Evolutionary conservation across 2,329 filamentous ascomycete genomes (phyloP), one percentile per base, ranked within the genome.

Genomic region (Zymoseptoria tritici): DNA sequence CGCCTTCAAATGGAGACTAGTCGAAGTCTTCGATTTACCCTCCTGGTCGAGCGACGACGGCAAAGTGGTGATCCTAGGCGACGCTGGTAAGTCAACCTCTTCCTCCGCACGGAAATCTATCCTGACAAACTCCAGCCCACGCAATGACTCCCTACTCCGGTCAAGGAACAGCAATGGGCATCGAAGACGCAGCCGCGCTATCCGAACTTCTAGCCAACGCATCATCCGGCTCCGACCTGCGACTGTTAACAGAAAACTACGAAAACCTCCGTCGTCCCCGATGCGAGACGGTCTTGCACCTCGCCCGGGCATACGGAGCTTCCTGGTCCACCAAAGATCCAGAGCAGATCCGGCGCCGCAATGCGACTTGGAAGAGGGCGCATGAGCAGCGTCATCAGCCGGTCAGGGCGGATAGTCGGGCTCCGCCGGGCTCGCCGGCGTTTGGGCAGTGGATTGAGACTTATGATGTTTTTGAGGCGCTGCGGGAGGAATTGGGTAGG

Each of bases 151-250:
- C 57, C 13, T 53, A 59, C 36, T 56, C 51, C 13, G 59, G 61
- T 2, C 61, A 63, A 57, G 61, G 61, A 11, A 51, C 60, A 46
- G 58, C 60, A n/a, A 55, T 52, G 24, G 61, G 49, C 11, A 54
- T 63, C 16, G 56, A 63, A 59, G 61, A 63, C 29, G 56, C 56
- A 9, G 56, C 56, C 3, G 51, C 55, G 21, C 51, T 61, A 24
- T 49, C 11, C 19, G 50, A 54, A 19, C 49, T 57, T 11, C 57
- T 59, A 0, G 9, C 29, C 31, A 19, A 16, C 21, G 50, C 53
- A 11, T 42, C 49, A 2, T 49, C 60, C 8, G 16, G 21, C 21
- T 22, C 21, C 22, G 21, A 59, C 26, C 24, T 60, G 9, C 9
- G n/a, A n/a, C 26, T 52, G 20, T 26, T 24, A 20, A 22, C 55